A percentile compares a stretch with the other conserved stretches of the same genome.
These are phyloP conservation scores for Heliosperma pusillum DNA, from an alignment of 148 eudicot species.

Conservation along the genomic window DNA sequence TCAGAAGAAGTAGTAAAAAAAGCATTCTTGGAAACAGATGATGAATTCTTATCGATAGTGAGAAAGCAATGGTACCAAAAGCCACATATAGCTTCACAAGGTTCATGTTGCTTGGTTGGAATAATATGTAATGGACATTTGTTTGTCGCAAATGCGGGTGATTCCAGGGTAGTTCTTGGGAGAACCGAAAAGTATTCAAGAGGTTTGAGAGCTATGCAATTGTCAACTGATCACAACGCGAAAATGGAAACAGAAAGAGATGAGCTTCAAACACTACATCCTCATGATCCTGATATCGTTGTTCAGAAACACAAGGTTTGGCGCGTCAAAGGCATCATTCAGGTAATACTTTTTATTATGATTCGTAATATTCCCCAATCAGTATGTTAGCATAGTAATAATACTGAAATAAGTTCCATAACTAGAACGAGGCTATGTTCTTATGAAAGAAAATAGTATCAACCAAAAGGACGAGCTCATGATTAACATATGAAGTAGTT, in stretches of 20 bases:
- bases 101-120: slow-evolving; percentile 78
- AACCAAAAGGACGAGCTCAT: no score
- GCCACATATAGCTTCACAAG: slow-evolving; percentile 77
- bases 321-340: slow-evolving; percentile 92
- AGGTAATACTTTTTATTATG: slow-evolving; percentile 37
- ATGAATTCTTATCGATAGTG: slow-evolving; percentile 54
- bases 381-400: no score
- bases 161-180: slow-evolving; percentile 81
- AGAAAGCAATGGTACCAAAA: slow-evolving; percentile 56
- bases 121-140: slow-evolving; percentile 54
- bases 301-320: slow-evolving; percentile 73
- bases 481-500: no score
- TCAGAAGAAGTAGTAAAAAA: slow-evolving; percentile 58
- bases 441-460: no score
- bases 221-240: slow-evolving; percentile 84
- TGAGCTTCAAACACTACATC: slow-evolving; percentile 57
- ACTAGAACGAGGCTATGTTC: no score
- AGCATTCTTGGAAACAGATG: slow-evolving; percentile 71
- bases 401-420: no score
- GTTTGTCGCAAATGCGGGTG: slow-evolving; percentile 77
- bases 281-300: slow-evolving; percentile 67
- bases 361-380: no score
- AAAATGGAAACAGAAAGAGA: slow-evolving; percentile 57
- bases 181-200: slow-evolving; percentile 38
- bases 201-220: slow-evolving; percentile 49